Base-by-base conservation (phyloP, 306 rosid genomes). In the Prunus dulcis region DNA sequence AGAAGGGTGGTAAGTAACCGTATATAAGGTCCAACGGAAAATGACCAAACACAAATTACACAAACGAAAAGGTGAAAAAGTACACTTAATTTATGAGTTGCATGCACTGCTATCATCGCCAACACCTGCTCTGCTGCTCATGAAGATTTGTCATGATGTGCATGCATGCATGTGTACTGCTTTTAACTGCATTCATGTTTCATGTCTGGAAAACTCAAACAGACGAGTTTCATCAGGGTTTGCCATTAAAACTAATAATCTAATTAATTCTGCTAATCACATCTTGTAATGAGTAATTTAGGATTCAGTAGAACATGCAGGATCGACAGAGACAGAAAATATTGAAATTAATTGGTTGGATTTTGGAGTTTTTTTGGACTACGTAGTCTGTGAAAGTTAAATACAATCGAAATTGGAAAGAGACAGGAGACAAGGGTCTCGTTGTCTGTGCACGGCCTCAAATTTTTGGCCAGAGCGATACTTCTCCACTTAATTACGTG, bases 401-500 rank as follows among this genome's bases (percentile, higher is more conserved):
- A 32, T 19, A 28, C 67, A 17, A 64, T 17, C 18, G 71, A 66
- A 20, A 68, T 18, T 45, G 78, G 71, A 69, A 34, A 13, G 60
- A 60, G 73, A 66, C 50, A 41, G 57, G 73, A 51, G 60, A 76
- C 80, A 57, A 79, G 64, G 71, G 56, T 23, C 50, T 72, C 64
- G 50, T 49, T 64, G 73, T 71, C 49, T 2, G 75, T 51, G 74
- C 45, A 46, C 4, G 69, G 49, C 47, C 25, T 64, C 25, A 9
- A 17, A 34, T 64, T 32, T 64, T 64, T 32, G 4, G 69, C 69
- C 47, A 64, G 9, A 18, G 47, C 47, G 51, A n/a, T 4, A 12
- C 30, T 64, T 32, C 47, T 38, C 9, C 43, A 38, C 43, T 38
- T 38, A 38, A 38, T 38, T 38, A 38, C 43, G 9, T 38, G 43